phyloP scores from a whole-genome alignment of 1,284 basidiomycete genomes.

The Irpex sp. region DNA sequence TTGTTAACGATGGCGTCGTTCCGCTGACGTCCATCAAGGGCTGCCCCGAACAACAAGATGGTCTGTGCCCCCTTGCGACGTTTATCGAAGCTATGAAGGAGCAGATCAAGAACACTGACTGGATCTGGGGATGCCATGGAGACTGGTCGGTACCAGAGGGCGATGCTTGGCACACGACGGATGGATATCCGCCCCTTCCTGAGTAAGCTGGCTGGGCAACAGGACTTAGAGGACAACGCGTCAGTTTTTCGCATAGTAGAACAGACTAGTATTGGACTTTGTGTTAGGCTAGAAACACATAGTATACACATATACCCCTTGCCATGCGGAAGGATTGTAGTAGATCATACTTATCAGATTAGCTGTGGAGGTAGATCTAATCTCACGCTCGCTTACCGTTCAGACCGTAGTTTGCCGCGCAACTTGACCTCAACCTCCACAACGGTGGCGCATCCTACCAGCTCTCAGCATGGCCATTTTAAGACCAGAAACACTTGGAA shows the following conservation, averaged over 20 bases:
- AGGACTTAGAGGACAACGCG: not conserved
- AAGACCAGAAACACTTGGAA: not conserved
- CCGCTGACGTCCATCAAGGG: constrained; percentile 76
- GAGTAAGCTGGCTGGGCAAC: not conserved
- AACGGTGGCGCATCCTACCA: not conserved
- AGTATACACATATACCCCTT: not conserved
- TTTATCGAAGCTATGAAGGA: constrained; percentile 74
- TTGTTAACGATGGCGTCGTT: constrained; percentile 86
- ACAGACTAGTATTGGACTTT: not conserved
- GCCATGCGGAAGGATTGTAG: not conserved
- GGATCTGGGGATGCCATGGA: constrained; percentile 72
- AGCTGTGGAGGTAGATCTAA: not conserved
- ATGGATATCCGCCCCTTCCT: constrained; percentile 22
- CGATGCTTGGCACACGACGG: constrained; percentile 31
- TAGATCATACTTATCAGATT: not conserved
- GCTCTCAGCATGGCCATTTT: not conserved
- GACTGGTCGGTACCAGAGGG: constrained; percentile 61
- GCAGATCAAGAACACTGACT: constrained; percentile 69
- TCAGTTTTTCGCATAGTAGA: not conserved
- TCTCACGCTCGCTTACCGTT: not conserved
- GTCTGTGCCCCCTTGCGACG: constrained; percentile 74
- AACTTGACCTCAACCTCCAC: not conserved
- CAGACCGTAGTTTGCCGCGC: too few relatives aligned
- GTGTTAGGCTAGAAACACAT: not conserved
- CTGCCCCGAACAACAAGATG: constrained; percentile 70